These are phyloP conservation scores for Aotearoamyces nothofagi DNA, from an alignment of 2,329 filamentous ascomycete genomes.

Conservation along the genomic window DNA sequence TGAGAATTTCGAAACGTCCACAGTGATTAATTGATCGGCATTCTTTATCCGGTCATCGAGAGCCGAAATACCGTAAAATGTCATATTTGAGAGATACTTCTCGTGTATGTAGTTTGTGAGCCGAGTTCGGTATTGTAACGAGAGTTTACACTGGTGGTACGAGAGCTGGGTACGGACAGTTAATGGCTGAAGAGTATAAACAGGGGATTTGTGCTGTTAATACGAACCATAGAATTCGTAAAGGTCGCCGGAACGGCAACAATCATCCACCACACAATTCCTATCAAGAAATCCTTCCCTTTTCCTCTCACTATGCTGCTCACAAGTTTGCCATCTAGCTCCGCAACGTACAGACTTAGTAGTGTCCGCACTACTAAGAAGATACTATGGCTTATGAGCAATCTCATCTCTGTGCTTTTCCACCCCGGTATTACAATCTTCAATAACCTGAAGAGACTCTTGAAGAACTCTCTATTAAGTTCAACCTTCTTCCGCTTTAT, in stretches of 20 bases:
- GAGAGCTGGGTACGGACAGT: slow-evolving; percentile 54
- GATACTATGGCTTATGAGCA: slow-evolving; percentile 82
- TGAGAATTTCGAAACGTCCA: slow-evolving; percentile 92
- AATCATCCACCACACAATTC: slow-evolving; percentile 96
- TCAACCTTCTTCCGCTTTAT: slow-evolving; percentile 65
- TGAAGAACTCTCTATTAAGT: slow-evolving; percentile 74
- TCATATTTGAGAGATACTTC: slow-evolving; percentile 92
- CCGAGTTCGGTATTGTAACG: slow-evolving; percentile 80
- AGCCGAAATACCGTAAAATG: slow-evolving; percentile 90
- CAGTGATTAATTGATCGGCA: slow-evolving; percentile 90
- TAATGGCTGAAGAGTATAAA: neutral
- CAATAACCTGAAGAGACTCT: slow-evolving; percentile 52
- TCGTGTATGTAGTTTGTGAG: slow-evolving; percentile 92
- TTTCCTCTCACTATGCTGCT: slow-evolving; percentile 85
- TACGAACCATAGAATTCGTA: slow-evolving; percentile 88
- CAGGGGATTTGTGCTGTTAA: too few species aligned
- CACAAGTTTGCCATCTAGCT: slow-evolving; percentile 86
- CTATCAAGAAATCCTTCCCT: slow-evolving; percentile 75
- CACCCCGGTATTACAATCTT: slow-evolving; percentile 84
- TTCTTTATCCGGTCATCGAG: slow-evolving; percentile 98
- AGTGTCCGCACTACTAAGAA: slow-evolving; percentile 84
- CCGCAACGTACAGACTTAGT: slow-evolving; percentile 89
- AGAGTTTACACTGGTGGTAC: slow-evolving; percentile 91
- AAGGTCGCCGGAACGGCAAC: slow-evolving; percentile 93
- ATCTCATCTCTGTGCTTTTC: slow-evolving; percentile 72